These are phyloP conservation scores for Ophiostoma ips DNA, from an alignment of 2,329 filamentous ascomycete species.

Conservation along the genomic window DNA sequence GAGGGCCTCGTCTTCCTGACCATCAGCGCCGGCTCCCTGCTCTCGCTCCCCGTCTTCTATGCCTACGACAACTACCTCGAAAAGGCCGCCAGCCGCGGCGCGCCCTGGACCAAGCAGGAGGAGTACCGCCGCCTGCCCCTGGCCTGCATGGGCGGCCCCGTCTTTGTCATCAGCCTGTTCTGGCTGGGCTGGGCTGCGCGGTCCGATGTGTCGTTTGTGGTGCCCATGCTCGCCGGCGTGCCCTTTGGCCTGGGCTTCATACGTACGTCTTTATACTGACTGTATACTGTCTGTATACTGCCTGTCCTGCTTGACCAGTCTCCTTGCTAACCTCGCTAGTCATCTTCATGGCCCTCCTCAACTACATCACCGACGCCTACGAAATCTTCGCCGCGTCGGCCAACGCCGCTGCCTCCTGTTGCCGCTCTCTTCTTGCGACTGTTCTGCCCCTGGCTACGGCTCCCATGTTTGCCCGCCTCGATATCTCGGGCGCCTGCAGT, in stretches of 20 bases:
- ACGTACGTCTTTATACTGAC: conserved; percentile 25
- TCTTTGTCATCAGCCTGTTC: conserved; percentile 42
- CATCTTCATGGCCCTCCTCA: conserved; percentile 47
- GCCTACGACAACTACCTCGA: conserved; percentile 48
- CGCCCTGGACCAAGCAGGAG: conserved; percentile 45
- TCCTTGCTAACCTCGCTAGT: conserved; percentile 6
- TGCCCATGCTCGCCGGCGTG: conserved; percentile 45
- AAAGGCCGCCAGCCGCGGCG: conserved; percentile 33
- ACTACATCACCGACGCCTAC: conserved; percentile 39
- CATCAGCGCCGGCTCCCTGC: conserved; percentile 47
- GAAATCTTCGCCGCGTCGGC: conserved; percentile 47
- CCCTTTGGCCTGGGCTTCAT: conserved; percentile 48
- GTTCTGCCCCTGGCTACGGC: conserved; percentile 42
- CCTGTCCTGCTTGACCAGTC: background rate
- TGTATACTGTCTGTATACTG: too few species aligned
- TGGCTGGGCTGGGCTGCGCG: conserved; percentile 49
- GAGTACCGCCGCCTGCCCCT: conserved; percentile 58
- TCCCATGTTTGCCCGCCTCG: conserved; percentile 34
- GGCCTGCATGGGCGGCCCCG: conserved; percentile 54
- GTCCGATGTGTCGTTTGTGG: conserved; percentile 33
- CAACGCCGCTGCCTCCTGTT: conserved; percentile 35
- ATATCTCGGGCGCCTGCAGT: conserved; percentile 37
- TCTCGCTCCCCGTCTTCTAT: conserved; percentile 48
- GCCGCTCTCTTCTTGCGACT: conserved; percentile 35
- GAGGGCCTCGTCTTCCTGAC: conserved; percentile 56